phyloP scores from a whole-genome alignment of 768 basidiomycete species.

The Pleurotus sapidus region DNA sequence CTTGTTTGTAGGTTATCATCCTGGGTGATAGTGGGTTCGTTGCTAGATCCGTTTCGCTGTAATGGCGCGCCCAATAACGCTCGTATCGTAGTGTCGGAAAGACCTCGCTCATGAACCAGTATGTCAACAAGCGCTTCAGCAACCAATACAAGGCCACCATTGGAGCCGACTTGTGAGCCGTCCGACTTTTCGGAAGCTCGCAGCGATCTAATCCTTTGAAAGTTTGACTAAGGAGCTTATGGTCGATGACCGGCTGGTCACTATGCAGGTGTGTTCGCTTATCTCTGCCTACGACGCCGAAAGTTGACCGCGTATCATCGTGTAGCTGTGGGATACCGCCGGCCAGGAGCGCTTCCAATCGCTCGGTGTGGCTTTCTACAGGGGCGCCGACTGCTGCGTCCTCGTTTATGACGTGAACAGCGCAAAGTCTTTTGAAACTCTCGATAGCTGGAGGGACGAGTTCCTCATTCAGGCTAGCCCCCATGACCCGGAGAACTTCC shows the following conservation, averaged over 20 bases:
- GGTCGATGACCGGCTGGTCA: constrained; percentile 96
- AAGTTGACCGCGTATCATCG: not conserved
- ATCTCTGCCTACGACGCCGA: constrained; percentile 8
- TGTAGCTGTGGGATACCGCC: constrained; percentile 96
- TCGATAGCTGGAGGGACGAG: constrained; percentile 99
- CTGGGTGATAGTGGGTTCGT: constrained; percentile 95
- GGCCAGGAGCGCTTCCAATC: constrained; percentile 99
- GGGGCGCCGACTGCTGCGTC: constrained; percentile 98
- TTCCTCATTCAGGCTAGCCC: constrained; percentile 99
- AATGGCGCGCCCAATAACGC: constrained; percentile 2
- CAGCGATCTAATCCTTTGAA: constrained; percentile 14
- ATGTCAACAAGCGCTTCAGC: constrained; percentile 99
- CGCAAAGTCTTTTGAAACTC: constrained; percentile 95
- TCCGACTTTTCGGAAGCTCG: constrained; percentile 18
- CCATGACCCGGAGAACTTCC: constrained; percentile 99
- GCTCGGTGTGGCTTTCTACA: constrained; percentile 97
- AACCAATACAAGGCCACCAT: constrained; percentile 99
- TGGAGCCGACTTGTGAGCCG: constrained; percentile 87
- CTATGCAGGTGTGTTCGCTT: constrained; percentile 81
- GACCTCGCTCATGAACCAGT: constrained; percentile 99
- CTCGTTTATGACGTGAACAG: constrained; percentile 99
- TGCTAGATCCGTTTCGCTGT: constrained; percentile 7
- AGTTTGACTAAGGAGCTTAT: constrained; percentile 98
- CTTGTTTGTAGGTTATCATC: constrained; percentile 81
- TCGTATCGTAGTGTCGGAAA: constrained; percentile 77